These are phyloP conservation scores for Polygonum aviculare DNA, from an alignment of 148 eudicot species.

Conservation along the genomic window DNA sequence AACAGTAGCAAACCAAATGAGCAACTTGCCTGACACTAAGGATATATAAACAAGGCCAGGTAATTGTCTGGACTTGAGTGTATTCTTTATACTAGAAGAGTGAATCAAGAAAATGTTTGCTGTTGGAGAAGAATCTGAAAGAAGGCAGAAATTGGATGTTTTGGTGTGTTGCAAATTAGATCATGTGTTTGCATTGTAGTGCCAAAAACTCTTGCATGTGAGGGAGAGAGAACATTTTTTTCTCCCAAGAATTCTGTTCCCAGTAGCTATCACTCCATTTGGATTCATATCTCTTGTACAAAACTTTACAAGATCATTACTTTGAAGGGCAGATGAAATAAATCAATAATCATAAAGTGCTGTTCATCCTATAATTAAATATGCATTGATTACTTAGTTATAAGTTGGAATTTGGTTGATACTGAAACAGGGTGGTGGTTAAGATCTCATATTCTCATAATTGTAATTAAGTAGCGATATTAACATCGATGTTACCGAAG, in stretches of 20 bases:
- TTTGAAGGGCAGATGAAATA: too few relatives aligned
- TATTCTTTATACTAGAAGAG: neutral
- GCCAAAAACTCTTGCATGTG: neutral
- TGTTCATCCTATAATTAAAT: too few relatives aligned
- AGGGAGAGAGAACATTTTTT: neutral
- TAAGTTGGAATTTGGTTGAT: neutral
- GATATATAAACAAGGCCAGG: neutral
- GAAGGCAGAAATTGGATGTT: neutral
- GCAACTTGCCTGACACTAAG: constrained; percentile 24
- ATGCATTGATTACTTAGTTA: neutral
- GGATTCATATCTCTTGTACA: neutral
- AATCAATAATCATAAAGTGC: too few relatives aligned
- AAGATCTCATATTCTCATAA: neutral
- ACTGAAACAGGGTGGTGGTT: neutral
- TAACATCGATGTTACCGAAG: neutral
- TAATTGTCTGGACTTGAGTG: neutral
- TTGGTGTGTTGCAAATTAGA: neutral
- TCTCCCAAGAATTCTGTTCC: neutral
- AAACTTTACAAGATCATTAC: neutral
- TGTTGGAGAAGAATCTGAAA: neutral
- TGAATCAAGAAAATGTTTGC: neutral
- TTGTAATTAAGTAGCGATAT: neutral
- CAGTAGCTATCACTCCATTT: neutral
- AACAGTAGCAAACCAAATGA: constrained; percentile 48
- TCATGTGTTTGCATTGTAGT: neutral